A percentile compares a stretch with the other conserved stretches of the same genome.
These are phyloP conservation scores for Cutaneotrichosporon sp. DNA, from an alignment of 1,284 basidiomycete species.

Conservation along the genomic window DNA sequence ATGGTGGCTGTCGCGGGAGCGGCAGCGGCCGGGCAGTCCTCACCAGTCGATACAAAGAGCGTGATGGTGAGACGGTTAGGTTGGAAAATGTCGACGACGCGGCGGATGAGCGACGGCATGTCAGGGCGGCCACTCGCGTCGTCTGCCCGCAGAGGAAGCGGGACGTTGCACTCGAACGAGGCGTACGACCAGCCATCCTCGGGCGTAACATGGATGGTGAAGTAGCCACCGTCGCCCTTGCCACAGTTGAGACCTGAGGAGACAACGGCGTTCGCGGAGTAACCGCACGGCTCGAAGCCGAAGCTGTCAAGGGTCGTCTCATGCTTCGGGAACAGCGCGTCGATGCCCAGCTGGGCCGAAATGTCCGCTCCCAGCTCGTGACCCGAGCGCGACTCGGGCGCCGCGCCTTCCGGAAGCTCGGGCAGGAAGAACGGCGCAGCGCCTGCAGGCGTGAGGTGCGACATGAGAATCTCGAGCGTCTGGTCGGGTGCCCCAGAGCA, in stretches of 20 bases:
- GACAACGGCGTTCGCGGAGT: slow-evolving; percentile 89
- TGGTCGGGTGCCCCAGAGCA: slow-evolving; percentile 57
- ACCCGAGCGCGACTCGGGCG: slow-evolving; percentile 30
- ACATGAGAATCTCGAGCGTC: slow-evolving; percentile 99
- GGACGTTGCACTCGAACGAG: slow-evolving; percentile 98
- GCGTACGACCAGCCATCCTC: slow-evolving; percentile 97
- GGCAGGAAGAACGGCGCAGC: slow-evolving; percentile 74
- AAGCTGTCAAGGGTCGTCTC: slow-evolving; percentile 86
- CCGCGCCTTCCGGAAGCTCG: slow-evolving; percentile 10
- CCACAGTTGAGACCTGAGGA: slow-evolving; percentile 50
- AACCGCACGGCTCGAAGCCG: slow-evolving; percentile 93
- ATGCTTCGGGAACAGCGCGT: slow-evolving; percentile 70
- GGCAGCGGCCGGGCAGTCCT: slow-evolving; percentile 47
- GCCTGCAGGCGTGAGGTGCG: slow-evolving; percentile 71
- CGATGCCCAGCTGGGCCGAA: slow-evolving; percentile 73
- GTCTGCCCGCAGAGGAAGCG: slow-evolving; percentile 51
- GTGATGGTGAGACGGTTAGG: slow-evolving; percentile 84
- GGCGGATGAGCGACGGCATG: slow-evolving; percentile 71
- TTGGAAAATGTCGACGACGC: slow-evolving; percentile 88
- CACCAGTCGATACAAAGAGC: slow-evolving; percentile 75
- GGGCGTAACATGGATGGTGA: slow-evolving; percentile 97
- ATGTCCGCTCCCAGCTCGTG: slow-evolving; percentile 64
- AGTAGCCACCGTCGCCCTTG: slow-evolving; percentile 69
- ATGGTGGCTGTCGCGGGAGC: slow-evolving; percentile 35
- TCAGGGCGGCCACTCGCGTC: slow-evolving; percentile 51